Conservation (phyloP, 2,329 filamentous ascomycete species). For the Fusarium nodosum region DNA sequence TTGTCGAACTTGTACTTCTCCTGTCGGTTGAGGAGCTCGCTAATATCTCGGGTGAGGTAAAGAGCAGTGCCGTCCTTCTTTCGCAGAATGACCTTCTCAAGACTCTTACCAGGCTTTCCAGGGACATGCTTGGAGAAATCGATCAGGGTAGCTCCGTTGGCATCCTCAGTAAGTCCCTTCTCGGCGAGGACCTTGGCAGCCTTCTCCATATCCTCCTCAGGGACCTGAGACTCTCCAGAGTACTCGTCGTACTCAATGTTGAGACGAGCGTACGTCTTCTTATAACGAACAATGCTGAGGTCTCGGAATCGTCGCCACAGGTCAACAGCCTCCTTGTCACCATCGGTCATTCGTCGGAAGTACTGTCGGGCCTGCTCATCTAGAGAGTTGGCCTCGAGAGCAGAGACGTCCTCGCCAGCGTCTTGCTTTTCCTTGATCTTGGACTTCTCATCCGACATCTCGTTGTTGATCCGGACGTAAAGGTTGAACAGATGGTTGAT, state of each 20-base stretch:
- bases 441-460: slow-evolving; percentile 76
- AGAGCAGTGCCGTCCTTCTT: slow-evolving; percentile 82
- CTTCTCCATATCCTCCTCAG: slow-evolving; percentile 74
- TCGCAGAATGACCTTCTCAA: slow-evolving; percentile 78
- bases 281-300: slow-evolving; percentile 75
- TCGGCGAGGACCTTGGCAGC: slow-evolving; percentile 73
- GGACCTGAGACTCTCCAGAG: slow-evolving; percentile 81
- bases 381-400: slow-evolving; percentile 67
- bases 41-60: slow-evolving; percentile 84
- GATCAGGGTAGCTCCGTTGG: slow-evolving; percentile 78
- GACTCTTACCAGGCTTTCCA: slow-evolving; percentile 75
- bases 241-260: slow-evolving; percentile 79
- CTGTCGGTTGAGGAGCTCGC: slow-evolving; percentile 75
- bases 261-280: slow-evolving; percentile 75
- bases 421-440: slow-evolving; percentile 69
- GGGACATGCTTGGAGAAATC: slow-evolving; percentile 77
- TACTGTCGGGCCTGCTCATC: slow-evolving; percentile 82
- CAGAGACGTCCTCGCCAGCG: slow-evolving; percentile 64
- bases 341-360: slow-evolving; percentile 79
- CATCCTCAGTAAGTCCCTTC: slow-evolving; percentile 75
- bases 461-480: slow-evolving; percentile 81
- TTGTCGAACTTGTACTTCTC: slow-evolving; percentile 78
- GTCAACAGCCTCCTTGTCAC: slow-evolving; percentile 70
- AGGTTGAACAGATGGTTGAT: slow-evolving; percentile 87
- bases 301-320: slow-evolving; percentile 77